phyloP scores from a whole-genome alignment of 495 filamentous ascomycete species.

The Aspergillus haitiensis region DNA sequence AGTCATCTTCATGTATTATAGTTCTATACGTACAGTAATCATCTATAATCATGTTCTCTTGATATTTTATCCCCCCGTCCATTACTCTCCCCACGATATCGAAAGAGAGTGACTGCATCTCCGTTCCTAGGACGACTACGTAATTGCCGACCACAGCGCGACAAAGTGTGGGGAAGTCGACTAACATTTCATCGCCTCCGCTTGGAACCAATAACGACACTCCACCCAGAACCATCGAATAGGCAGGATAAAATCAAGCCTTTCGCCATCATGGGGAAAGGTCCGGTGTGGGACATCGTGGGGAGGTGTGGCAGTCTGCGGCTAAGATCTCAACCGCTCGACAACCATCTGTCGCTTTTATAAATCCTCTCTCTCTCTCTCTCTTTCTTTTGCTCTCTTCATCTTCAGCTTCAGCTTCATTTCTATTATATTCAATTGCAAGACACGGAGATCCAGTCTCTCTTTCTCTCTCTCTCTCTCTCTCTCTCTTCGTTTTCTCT shows the following conservation, averaged over 20 bases:
- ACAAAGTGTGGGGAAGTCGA: no score
- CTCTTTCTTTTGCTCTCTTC: conserved; percentile 1
- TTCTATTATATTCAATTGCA: neutral
- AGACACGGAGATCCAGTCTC: no score
- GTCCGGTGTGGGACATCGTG: conserved; percentile 24
- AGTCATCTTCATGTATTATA: conserved; percentile 20
- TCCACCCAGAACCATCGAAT: neutral
- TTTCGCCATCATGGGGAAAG: conserved; percentile 3
- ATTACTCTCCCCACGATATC: no score
- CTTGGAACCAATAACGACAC: neutral
- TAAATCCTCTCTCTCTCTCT: neutral
- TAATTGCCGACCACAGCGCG: no score
- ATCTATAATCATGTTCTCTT: neutral
- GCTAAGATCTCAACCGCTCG: conserved; percentile 21
- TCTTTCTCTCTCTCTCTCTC: neutral
- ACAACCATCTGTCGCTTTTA: neutral
- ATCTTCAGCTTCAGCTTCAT: neutral
- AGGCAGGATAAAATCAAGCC: neutral
- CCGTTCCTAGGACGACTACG: no score
- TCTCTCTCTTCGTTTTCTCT: neutral
- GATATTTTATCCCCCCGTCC: neutral
- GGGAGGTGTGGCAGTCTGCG: conserved; percentile 15
- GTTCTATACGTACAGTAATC: conserved; percentile 3
- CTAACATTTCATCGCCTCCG: no score
- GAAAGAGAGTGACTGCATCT: no score